Evolutionary conservation across 2,329 filamentous ascomycete species (phyloP), one percentile per base, ranked within the genome.

Genomic region (Alternaria gansuensis): DNA sequence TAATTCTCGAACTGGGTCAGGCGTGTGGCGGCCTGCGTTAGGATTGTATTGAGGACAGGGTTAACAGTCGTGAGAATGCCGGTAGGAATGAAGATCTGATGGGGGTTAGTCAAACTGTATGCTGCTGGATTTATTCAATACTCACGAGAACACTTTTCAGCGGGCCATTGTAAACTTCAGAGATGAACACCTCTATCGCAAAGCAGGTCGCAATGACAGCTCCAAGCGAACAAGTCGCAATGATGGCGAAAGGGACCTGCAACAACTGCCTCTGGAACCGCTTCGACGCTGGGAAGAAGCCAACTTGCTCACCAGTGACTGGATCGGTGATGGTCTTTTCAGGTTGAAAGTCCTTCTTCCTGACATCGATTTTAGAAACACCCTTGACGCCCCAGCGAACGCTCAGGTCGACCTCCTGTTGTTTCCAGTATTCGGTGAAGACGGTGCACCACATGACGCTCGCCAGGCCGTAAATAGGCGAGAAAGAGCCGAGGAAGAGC

Each of bases 341-440:
- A 79, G 91, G 91, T 65, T 86, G 79, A 77, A 97, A 98, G 69
- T 94, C 86, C 34, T 87, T 85, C 45, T 93, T 85, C 65, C 89
- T 90, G 41, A 87, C 87, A 71, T 97, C 91, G 52, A 97, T 92
- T 49, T 83, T 85, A 4, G 91, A 93, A 1, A 96, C 93, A 6
- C 91, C 90, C 50, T 90, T 88, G 3, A 97, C 93, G 13, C 91
- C 90, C 94, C 94, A 98, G 68, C 92, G 87, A 14, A 97, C 87
- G 8, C 90, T 89, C 7, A 98, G 82, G 72, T 98, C 93, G 1
- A 88, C 83, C 77, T 98, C 92, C 76, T 96, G 92, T 70, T 94
- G 90, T 80, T 96, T 97, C 94, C 94, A 98, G 78, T 91, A 97
- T 75, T 98, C 94, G 56, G 96, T 90, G 73, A 97, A 97, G 46